Percentiles rank a stretch among this genome's conserved stretches.
These are phyloP conservation scores for Botryotinia narcissicola DNA, from an alignment of 2,329 filamentous ascomycete genomes.

Conservation along the genomic window DNA sequence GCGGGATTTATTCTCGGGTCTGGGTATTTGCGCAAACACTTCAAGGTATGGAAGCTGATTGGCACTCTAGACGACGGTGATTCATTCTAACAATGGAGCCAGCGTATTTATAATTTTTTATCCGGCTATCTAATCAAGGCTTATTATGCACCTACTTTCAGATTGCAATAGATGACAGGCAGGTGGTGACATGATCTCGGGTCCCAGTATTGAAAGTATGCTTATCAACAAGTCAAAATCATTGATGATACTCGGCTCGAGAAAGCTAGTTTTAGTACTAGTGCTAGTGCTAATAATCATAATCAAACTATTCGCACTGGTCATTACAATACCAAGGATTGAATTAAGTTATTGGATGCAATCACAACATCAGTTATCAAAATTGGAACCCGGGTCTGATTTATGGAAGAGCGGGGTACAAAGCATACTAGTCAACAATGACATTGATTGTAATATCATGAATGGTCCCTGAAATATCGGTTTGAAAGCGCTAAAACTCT, in stretches of 20 bases:
- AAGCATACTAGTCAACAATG: background rate
- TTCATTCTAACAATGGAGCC: background rate
- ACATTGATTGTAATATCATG: background rate
- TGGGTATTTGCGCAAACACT: background rate
- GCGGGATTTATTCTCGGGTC: background rate
- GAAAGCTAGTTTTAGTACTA: background rate
- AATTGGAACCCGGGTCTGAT: background rate
- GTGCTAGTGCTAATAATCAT: background rate
- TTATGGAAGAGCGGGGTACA: background rate
- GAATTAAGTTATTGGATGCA: background rate
- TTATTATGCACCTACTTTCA: background rate
- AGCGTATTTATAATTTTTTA: background rate
- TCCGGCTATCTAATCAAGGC: background rate
- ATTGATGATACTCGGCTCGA: background rate
- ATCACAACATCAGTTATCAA: background rate
- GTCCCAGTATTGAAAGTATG: background rate
- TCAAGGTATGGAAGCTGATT: background rate
- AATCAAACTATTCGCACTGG: background rate
- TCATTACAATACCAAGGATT: background rate
- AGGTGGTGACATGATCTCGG: background rate
- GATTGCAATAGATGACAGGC: background rate
- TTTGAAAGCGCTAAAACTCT: background rate
- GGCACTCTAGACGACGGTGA: background rate
- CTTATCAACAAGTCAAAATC: background rate
- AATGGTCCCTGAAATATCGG: background rate